A percentile compares a stretch with the other conserved stretches of the same genome.
Evolutionary conservation across 2,329 filamentous ascomycete genomes (phyloP).

Genomic region (Teratosphaeria nubilosa): DNA sequence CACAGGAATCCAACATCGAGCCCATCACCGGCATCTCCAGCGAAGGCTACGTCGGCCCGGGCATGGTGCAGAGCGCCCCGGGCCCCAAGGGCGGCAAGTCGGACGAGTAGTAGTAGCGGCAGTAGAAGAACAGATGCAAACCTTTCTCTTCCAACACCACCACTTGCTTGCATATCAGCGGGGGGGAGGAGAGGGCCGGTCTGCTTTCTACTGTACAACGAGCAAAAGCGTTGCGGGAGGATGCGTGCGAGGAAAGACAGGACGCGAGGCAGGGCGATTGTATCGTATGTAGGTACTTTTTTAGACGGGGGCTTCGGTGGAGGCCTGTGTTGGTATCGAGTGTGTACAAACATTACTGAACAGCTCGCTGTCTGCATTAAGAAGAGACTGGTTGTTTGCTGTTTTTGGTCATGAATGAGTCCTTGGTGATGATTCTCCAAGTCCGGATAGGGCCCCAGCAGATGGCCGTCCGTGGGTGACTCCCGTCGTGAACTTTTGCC

Average conservation of each 20-base stretch:
- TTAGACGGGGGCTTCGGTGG: background rate
- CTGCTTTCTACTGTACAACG: background rate
- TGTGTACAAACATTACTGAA: background rate
- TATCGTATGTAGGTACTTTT: background rate
- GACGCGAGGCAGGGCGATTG: background rate
- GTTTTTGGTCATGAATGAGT: no score
- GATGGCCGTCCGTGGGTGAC: no score
- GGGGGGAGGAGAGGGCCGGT: no score
- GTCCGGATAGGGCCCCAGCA: no score
- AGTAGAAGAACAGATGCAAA: background rate
- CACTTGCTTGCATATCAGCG: background rate
- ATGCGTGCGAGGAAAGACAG: background rate
- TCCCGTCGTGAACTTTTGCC: no score
- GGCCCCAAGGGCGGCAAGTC: slow-evolving; percentile 1
- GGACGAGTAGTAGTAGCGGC: slow-evolving; percentile 1
- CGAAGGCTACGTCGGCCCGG: slow-evolving; percentile 67
- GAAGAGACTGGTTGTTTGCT: no score
- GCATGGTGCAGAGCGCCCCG: slow-evolving; percentile 57
- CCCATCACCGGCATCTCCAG: slow-evolving; percentile 76
- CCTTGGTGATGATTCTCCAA: no score
- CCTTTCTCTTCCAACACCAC: no score
- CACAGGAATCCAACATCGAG: slow-evolving; percentile 71
- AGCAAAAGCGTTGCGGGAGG: background rate
- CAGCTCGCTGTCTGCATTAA: no score
- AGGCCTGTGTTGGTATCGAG: background rate